Evolutionary conservation across 257 asterid species (phyloP).

Genomic region (Dorcoceras hygrometricum): DNA sequence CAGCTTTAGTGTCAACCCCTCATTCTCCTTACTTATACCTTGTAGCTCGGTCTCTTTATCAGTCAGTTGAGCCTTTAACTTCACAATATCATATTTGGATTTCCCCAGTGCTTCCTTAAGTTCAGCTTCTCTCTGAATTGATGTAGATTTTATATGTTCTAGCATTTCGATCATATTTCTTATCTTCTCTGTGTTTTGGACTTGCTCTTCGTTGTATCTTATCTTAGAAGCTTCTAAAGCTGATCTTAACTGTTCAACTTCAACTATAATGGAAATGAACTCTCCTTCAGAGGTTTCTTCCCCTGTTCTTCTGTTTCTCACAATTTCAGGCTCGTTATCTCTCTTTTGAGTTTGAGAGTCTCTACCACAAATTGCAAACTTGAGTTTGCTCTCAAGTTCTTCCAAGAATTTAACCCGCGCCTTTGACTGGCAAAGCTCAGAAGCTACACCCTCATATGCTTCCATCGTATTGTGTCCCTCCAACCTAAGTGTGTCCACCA

Average conservation of each 20-base stretch:
- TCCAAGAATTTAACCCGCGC: conserved; percentile 60
- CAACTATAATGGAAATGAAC: conserved; percentile 43
- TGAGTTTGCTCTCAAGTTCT: conserved; percentile 53
- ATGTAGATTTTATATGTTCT: conserved; percentile 50
- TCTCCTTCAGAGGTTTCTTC: conserved; percentile 36
- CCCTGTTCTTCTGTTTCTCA: conserved; percentile 2
- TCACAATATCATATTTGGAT: conserved; percentile 54
- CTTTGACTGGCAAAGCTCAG: conserved; percentile 65
- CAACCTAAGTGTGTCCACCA: conserved; percentile 49
- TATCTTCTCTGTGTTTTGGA: conserved; percentile 37
- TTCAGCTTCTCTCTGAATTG: conserved; percentile 51
- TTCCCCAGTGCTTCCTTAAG: conserved; percentile 42
- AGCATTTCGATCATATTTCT: conserved; percentile 48
- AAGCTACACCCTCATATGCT: conserved; percentile 38
- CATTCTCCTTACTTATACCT: conserved; percentile 82
- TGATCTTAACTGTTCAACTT: conserved; percentile 45
- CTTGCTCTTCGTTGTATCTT: conserved; percentile 53
- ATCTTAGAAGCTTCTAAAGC: conserved; percentile 68
- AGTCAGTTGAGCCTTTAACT: conserved; percentile 75
- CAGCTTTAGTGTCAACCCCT: conserved; percentile 41
- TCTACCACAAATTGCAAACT: conserved; percentile 30
- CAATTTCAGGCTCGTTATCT: conserved; percentile 8
- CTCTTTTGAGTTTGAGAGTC: conserved; percentile 19
- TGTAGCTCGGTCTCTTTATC: conserved; percentile 88
- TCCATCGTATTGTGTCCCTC: conserved; percentile 56